Conservation (phyloP, 768 basidiomycete species). For the Clavaria fumosa region DNA sequence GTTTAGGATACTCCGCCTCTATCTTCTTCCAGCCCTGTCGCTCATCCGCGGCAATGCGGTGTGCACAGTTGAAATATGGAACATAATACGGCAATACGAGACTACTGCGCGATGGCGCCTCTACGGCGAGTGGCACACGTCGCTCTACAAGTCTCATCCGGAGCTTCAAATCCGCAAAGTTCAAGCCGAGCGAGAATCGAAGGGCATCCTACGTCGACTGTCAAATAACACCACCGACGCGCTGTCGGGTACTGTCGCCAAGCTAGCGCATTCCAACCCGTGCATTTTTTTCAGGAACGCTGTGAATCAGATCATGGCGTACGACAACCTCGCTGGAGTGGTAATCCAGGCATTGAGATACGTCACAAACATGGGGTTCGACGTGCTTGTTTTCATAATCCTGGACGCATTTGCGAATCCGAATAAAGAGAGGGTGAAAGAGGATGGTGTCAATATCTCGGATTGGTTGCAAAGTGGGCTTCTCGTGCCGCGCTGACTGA, state of each 20-base stretch:
- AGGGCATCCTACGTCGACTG: slow-evolving; percentile 76
- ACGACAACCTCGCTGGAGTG: slow-evolving; percentile 82
- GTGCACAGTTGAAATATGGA: slow-evolving; percentile 87
- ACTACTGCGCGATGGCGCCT: slow-evolving; percentile 73
- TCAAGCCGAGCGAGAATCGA: slow-evolving; percentile 78
- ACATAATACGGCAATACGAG: slow-evolving; percentile 66
- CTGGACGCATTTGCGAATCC: slow-evolving; percentile 81
- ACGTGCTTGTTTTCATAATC: slow-evolving; percentile 78
- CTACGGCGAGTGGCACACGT: slow-evolving; percentile 90
- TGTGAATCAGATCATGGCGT: slow-evolving; percentile 89
- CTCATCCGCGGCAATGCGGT: slow-evolving; percentile 77
- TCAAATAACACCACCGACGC: slow-evolving; percentile 73
- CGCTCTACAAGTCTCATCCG: slow-evolving; percentile 56
- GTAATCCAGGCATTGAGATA: slow-evolving; percentile 83
- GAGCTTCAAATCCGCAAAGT: slow-evolving; percentile 67
- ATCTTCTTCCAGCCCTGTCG: slow-evolving; percentile 77
- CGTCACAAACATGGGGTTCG: slow-evolving; percentile 86
- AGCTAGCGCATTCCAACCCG: slow-evolving; percentile 89
- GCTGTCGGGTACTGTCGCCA: slow-evolving; percentile 77
- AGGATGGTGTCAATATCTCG: slow-evolving; percentile 80
- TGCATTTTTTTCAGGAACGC: slow-evolving; percentile 80
- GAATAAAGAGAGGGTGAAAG: slow-evolving; percentile 67
- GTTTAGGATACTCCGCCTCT: slow-evolving; percentile 64
- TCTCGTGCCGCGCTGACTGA: slow-evolving; percentile 2
- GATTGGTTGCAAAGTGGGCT: slow-evolving; percentile 86